A percentile compares a stretch with the other conserved stretches of the same genome.
These are phyloP conservation scores for Raphidocelis subcapitata DNA, from an alignment of 139 green algal genomes.

Conservation along the genomic window DNA sequence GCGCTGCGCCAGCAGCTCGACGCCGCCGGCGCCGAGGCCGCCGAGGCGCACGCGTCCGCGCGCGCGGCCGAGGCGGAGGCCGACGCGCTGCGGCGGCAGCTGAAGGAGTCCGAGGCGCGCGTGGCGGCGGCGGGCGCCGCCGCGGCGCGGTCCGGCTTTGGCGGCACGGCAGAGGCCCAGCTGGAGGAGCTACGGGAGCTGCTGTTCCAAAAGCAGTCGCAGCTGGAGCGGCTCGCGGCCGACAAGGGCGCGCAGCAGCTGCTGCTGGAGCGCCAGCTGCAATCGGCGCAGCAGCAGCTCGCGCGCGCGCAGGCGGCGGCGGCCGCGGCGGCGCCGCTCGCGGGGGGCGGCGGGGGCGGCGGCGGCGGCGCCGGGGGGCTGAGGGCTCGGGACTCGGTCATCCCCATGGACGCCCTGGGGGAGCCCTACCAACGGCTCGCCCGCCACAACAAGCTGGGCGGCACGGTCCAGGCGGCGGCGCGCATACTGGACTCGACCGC, in stretches of 20 bases:
- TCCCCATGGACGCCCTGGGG: constrained; percentile 77
- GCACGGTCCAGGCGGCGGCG: constrained; percentile 40
- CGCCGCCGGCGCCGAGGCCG: background rate
- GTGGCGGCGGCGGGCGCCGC: too few species aligned
- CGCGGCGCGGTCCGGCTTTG: too few species aligned
- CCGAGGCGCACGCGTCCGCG: constrained; percentile 13
- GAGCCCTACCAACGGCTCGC: constrained; percentile 61
- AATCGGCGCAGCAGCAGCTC: constrained; percentile 6
- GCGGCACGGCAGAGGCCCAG: constrained; percentile 35
- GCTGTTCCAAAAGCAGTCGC: constrained; percentile 76
- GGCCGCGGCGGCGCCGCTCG: constrained; percentile 4
- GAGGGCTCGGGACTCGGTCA: constrained; percentile 40
- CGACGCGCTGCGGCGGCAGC: constrained; percentile 30
- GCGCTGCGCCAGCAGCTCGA: constrained; percentile 11
- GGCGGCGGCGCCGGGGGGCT: background rate
- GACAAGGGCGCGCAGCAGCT: constrained; percentile 69
- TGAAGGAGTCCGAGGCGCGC: constrained; percentile 1
- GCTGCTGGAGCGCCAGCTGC: constrained; percentile 67
- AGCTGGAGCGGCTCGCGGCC: constrained; percentile 61
- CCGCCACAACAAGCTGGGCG: constrained; percentile 23
- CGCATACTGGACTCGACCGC: constrained; percentile 49
- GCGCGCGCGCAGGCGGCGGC: constrained; percentile 16
- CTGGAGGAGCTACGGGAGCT: constrained; percentile 60
- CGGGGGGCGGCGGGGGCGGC: background rate
- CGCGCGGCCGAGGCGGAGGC: constrained; percentile 31